Conservation (phyloP, 257 asterid genomes). For the Cruciata laevipes region DNA sequence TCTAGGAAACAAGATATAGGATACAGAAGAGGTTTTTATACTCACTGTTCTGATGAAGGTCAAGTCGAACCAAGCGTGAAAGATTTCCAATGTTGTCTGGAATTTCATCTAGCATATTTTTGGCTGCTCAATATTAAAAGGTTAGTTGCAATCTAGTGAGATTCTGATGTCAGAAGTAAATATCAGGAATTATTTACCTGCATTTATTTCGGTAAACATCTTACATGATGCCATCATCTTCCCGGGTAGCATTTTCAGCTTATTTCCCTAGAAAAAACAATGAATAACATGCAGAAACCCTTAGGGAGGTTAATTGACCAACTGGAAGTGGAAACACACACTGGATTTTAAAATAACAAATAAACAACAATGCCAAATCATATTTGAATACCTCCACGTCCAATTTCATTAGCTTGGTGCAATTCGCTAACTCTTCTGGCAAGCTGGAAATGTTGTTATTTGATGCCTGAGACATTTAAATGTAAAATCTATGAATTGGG, state of each 20-base stretch:
- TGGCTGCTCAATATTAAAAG: slow-evolving; percentile 44
- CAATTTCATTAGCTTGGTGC: slow-evolving; percentile 65
- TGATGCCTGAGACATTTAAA: slow-evolving; percentile 62
- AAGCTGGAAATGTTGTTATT: slow-evolving; percentile 72
- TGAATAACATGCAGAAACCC: slow-evolving; percentile 5
- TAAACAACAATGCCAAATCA: slow-evolving; percentile 1
- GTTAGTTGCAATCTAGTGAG: slow-evolving; percentile 23
- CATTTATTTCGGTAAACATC: slow-evolving; percentile 79
- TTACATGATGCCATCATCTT: slow-evolving; percentile 68
- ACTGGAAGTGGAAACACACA: background rate
- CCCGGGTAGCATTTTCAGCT: slow-evolving; percentile 50
- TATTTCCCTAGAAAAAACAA: slow-evolving; percentile 63
- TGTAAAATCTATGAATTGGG: slow-evolving; percentile 2
- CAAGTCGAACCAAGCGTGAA: slow-evolving; percentile 71
- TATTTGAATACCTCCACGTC: slow-evolving; percentile 61
- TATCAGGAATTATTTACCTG: slow-evolving; percentile 45
- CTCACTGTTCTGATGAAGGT: slow-evolving; percentile 94
- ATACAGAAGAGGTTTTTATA: slow-evolving; percentile 16
- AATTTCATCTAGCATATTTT: slow-evolving; percentile 52
- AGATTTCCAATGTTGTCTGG: slow-evolving; percentile 85
- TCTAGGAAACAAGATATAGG: slow-evolving; percentile 4
- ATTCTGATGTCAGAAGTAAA: slow-evolving; percentile 5
- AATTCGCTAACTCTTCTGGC: slow-evolving; percentile 79
- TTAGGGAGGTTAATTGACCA: slow-evolving; percentile 12
- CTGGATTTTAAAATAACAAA: too few species aligned